A percentile compares a stretch with the other conserved stretches of the same genome.
Conservation (phyloP, 768 basidiomycete species). For the Lepiota venenata region DNA sequence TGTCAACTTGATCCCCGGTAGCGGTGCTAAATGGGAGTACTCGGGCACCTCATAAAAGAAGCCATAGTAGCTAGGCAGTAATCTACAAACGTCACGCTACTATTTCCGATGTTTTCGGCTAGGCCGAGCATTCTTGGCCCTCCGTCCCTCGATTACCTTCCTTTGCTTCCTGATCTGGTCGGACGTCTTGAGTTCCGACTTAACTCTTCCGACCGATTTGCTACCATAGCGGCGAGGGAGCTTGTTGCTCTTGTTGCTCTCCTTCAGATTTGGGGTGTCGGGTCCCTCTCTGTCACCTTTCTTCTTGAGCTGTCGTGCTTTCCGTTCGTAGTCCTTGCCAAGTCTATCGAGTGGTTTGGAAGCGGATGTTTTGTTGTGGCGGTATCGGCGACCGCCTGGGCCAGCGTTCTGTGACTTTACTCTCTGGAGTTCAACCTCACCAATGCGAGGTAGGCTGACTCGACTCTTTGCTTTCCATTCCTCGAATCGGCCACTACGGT, state of each 20-base stretch:
- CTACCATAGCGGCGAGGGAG: constrained; percentile 52
- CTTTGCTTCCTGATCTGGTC: constrained; percentile 85
- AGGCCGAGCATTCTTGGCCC: constrained; percentile 81
- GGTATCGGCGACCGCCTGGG: constrained; percentile 59
- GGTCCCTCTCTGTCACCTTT: constrained; percentile 25
- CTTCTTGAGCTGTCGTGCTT: constrained; percentile 59
- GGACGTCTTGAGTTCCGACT: constrained; percentile 79
- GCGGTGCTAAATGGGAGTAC: constrained; percentile 82
- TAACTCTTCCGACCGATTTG: constrained; percentile 63
- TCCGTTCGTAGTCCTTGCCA: constrained; percentile 70
- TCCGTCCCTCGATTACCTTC: constrained; percentile 58
- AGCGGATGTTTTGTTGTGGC: constrained; percentile 59
- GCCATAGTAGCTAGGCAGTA: constrained; percentile 2
- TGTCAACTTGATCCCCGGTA: constrained; percentile 52
- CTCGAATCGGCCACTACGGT: constrained; percentile 90
- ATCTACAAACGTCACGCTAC: constrained; percentile 14
- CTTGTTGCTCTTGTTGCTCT: constrained; percentile 27
- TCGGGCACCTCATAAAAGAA: constrained; percentile 31
- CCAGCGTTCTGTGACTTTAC: constrained; percentile 31
- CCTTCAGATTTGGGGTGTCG: constrained; percentile 4
- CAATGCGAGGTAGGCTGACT: constrained; percentile 72
- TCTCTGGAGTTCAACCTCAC: constrained; percentile 58
- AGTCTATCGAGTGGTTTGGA: constrained; percentile 81
- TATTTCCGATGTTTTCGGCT: constrained; percentile 44
- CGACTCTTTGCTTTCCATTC: constrained; percentile 89